These are phyloP conservation scores for Euphorbia lathyris DNA, from an alignment of 345 rosid species.

Conservation along the genomic window DNA sequence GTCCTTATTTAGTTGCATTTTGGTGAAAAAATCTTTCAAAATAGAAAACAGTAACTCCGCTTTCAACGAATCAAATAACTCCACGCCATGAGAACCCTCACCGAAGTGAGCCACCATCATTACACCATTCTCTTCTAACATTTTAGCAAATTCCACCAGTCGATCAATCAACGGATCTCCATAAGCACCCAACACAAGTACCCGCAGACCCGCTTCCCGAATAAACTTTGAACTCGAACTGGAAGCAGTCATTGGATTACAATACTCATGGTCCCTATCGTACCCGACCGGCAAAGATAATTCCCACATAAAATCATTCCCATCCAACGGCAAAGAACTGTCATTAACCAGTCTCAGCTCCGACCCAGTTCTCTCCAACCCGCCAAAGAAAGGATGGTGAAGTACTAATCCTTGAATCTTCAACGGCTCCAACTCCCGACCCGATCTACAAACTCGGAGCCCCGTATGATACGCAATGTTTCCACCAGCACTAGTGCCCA, in stretches of 20 bases:
- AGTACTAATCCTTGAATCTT: slow-evolving; percentile 55
- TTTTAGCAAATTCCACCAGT: background rate
- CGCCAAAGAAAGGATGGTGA: slow-evolving; percentile 62
- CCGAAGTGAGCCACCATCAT: background rate
- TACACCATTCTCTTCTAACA: background rate
- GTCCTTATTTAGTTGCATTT: too few relatives aligned
- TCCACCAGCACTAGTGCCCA: slow-evolving; percentile 59
- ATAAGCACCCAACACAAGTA: background rate
- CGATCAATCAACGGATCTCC: slow-evolving; percentile 15
- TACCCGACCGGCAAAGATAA: slow-evolving; percentile 46
- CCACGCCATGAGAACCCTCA: slow-evolving; percentile 1
- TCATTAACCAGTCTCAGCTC: slow-evolving; percentile 38
- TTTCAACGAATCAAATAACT: background rate
- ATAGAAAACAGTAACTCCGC: background rate
- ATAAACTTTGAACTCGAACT: background rate
- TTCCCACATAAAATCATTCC: slow-evolving; percentile 51
- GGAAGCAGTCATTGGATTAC: slow-evolving; percentile 37
- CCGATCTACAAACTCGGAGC: slow-evolving; percentile 23
- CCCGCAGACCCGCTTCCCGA: background rate
- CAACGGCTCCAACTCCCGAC: slow-evolving; percentile 34
- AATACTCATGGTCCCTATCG: slow-evolving; percentile 54
- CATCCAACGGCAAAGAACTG: slow-evolving; percentile 20
- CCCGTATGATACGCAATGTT: slow-evolving; percentile 52
- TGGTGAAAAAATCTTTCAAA: background rate
- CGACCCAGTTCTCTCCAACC: slow-evolving; percentile 38